Evolutionary conservation across 2,329 filamentous ascomycete genomes (phyloP).

Genomic region (Venturia oleaginea): DNA sequence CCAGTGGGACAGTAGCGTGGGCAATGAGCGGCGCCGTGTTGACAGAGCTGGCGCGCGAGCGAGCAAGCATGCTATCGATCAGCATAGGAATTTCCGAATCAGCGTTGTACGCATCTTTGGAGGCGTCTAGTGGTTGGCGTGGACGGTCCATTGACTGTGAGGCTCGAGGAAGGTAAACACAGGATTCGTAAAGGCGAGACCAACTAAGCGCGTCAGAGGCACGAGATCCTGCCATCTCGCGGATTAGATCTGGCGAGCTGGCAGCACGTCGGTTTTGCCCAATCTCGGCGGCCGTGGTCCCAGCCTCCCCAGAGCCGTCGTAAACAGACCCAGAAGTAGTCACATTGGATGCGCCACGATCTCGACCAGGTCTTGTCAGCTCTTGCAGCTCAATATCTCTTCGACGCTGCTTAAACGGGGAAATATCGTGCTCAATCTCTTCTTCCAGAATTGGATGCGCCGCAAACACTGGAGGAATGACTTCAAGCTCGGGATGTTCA

Average conservation of each 20-base stretch:
- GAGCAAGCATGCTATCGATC: slow-evolving; percentile 6
- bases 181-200: slow-evolving; percentile 29
- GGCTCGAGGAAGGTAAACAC: slow-evolving; percentile 18
- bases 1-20: background rate
- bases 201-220: slow-evolving; percentile 21
- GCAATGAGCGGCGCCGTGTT: background rate
- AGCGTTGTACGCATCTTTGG: background rate
- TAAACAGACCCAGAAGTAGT: background rate
- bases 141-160: slow-evolving; percentile 9
- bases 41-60: background rate
- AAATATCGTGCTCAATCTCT: slow-evolving; percentile 4
- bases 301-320: slow-evolving; percentile 1
- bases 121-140: background rate
- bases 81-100: background rate
- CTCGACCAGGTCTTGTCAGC: background rate
- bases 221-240: background rate
- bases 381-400: slow-evolving; percentile 8
- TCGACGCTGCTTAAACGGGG: background rate
- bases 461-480: slow-evolving; percentile 30
- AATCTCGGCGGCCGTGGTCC: background rate
- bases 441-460: slow-evolving; percentile 10
- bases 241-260: slow-evolving; percentile 3
- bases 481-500: slow-evolving; percentile 38
- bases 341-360: slow-evolving; percentile 5
- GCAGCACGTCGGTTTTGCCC: background rate